phyloP scores from a whole-genome alignment of 805 yeast genomes.

The Saturnispora zaruensis region DNA sequence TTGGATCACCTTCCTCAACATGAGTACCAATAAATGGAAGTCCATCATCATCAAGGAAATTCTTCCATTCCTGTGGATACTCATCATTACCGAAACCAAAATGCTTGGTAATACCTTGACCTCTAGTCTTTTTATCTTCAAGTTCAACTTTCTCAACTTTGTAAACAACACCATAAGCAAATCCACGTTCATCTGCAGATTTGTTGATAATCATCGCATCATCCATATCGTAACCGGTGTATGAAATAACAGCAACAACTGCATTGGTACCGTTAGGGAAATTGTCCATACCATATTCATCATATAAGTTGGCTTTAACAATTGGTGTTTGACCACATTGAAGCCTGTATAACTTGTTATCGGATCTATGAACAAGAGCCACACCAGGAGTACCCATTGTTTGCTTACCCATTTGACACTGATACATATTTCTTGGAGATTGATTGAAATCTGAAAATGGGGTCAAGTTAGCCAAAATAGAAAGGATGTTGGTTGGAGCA shows the following conservation, averaged over 20 bases:
- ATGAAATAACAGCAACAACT: conserved; percentile 96
- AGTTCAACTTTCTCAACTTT: conserved; percentile 90
- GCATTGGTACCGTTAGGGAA: conserved; percentile 98
- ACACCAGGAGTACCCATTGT: conserved; percentile 99
- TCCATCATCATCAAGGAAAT: conserved; percentile 85
- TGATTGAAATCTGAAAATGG: conserved; percentile 98
- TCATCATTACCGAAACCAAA: conserved; percentile 90
- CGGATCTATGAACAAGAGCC: conserved; percentile 84
- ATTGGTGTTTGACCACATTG: conserved; percentile 97
- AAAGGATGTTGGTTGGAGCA: conserved; percentile 88
- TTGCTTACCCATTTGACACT: conserved; percentile 99
- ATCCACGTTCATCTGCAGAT: conserved; percentile 96
- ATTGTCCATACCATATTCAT: conserved; percentile 95
- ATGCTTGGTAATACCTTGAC: conserved; percentile 91
- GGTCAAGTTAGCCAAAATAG: conserved; percentile 92
- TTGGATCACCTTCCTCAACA: conserved; percentile 93
- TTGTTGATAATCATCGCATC: conserved; percentile 98
- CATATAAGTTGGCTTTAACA: conserved; percentile 87
- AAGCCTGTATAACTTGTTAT: conserved; percentile 84
- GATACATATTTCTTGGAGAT: conserved; percentile 99
- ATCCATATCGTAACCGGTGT: conserved; percentile 99
- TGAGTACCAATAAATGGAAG: conserved; percentile 81
- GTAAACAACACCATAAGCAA: conserved; percentile 94
- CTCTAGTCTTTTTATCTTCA: conserved; percentile 66
- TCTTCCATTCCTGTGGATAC: conserved; percentile 89